Evolutionary conservation across 768 basidiomycete genomes (phyloP).

Genomic region (Lactarius hatsudake): DNA sequence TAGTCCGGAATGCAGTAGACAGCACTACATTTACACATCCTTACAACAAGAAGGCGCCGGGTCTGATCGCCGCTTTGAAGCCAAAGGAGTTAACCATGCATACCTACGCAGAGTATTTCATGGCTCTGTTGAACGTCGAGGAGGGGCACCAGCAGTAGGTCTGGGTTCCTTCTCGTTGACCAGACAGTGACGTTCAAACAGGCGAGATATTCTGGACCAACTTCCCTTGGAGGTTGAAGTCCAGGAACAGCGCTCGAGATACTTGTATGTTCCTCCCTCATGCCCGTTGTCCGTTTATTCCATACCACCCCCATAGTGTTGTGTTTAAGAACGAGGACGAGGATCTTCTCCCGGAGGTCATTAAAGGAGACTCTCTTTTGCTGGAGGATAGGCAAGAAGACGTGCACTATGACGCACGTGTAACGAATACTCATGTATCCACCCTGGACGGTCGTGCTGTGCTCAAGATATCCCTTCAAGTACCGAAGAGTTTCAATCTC

Average conservation of each 20-base stretch:
- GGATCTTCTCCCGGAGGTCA: constrained; percentile 16
- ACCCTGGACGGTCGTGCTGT: constrained; percentile 27
- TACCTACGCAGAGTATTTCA: constrained; percentile 11
- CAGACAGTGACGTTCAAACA: constrained; percentile 35
- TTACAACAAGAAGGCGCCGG: background rate
- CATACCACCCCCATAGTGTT: background rate
- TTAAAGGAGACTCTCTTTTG: constrained; percentile 14
- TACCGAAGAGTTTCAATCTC: constrained; percentile 43
- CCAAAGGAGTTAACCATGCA: background rate
- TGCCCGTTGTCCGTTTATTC: background rate
- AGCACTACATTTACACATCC: background rate
- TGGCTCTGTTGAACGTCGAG: constrained; percentile 14
- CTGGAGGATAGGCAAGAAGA: constrained; percentile 19
- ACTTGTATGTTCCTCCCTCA: background rate
- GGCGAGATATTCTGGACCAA: constrained; percentile 10
- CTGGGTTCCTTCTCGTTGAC: constrained; percentile 11
- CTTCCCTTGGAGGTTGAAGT: constrained; percentile 1
- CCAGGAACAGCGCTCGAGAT: background rate
- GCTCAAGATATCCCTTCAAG: constrained; percentile 50
- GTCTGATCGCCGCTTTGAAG: background rate
- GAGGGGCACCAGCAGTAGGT: constrained; percentile 50
- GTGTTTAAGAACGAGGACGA: constrained; percentile 16
- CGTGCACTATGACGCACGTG: constrained; percentile 18
- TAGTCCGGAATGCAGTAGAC: background rate
- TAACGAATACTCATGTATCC: background rate